Base-by-base conservation (phyloP, 2,329 filamentous ascomycete genomes). In the Ascosphaera aggregata region DNA sequence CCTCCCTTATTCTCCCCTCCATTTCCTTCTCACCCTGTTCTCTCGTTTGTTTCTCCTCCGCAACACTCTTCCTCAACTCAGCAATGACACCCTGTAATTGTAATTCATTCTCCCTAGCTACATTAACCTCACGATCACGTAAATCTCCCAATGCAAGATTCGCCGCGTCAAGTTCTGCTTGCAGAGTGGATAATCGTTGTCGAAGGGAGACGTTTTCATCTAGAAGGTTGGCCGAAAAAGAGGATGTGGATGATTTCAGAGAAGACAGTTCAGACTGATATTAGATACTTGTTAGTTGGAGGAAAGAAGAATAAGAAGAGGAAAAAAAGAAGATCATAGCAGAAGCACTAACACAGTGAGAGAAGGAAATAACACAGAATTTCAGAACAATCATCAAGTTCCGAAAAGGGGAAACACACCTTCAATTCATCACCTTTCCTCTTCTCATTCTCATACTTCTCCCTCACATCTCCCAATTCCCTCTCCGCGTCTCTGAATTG, bases 141-240 rank as follows among this genome's bases (percentile, higher is more conserved):
- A 66, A 67, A 39, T 74, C 69, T 46, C 75, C 69, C 7, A 69
- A 63, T 2, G 73, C 67, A n/a, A 73, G 69, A 54, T 73, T 86
- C 52, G 89, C 80, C 46, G 79, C 80, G 45, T 85, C 80, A 2
- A 93, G 65, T 48, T 92, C 79, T 34, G 81, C 73, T 54, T 92
- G 79, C 2, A 85, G 56, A 1, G 76, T 61, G 18, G 67, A 62
- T 18, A 78, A 50, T 48, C 78, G 71, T 41, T 69, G 67, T 20
- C 66, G 61, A 30, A 78, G 58, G 9, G 68, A 64, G 32, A 73
- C 55, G 48, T 77, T 79, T 45, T 78, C 73, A 3, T 67, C 65
- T 30, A 86, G 60, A 1, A 80, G 51, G 45, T 79, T 80, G 41
- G 72, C 69, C 1, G 78, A 77, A 51, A 82, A 77, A 43, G 73